Base-by-base conservation (phyloP, 257 asterid genomes). In the Eucommia ulmoides region DNA sequence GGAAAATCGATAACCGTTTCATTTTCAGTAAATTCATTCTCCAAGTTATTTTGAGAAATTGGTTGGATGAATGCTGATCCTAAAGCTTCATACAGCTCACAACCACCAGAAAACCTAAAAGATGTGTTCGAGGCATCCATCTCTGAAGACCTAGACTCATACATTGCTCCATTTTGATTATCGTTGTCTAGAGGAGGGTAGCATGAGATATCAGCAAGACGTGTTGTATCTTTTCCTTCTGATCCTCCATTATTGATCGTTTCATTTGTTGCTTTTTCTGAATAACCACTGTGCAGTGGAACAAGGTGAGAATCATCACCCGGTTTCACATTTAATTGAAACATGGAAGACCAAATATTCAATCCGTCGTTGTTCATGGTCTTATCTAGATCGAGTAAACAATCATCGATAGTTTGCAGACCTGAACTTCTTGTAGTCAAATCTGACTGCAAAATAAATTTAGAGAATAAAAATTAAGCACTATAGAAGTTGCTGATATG, bases 11-110 rank as follows among this genome's bases (percentile, higher is more conserved):
- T 57, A 22, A 75, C 74, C 83, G 69, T 66, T 55, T 71, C 82
- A 17, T 74, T 59, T 51, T 67, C 67, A 20, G 24, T 45, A 23
- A 65, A 64, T 49, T 62, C 78, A 23, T 64, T 59, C 52, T 65
- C 88, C 80, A 78, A 68, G 24, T 64, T 58, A 41, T 49, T 55
- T 52, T 54, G 51, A 52, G 60, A 41, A 41, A 42, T 60, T 53
- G 67, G 81, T 44, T 77, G 78, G 66, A 49, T 79, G 50, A 85
- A 80, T 41, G 79, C 71, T 20, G 85, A 80, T 51, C 94, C 94
- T 51, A 89, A 41, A 50, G 91, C 98, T 74, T 85, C 98, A 51
- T 69, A 80, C 53, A 89, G 84, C 69, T 89, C 98, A 51, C 71
- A 80, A 55, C 93, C 96, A 57, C 78, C 76, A 63, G 68, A 66